These are phyloP conservation scores for Fusarium sublunatum DNA, from an alignment of 2,329 filamentous ascomycete genomes.

Conservation along the genomic window DNA sequence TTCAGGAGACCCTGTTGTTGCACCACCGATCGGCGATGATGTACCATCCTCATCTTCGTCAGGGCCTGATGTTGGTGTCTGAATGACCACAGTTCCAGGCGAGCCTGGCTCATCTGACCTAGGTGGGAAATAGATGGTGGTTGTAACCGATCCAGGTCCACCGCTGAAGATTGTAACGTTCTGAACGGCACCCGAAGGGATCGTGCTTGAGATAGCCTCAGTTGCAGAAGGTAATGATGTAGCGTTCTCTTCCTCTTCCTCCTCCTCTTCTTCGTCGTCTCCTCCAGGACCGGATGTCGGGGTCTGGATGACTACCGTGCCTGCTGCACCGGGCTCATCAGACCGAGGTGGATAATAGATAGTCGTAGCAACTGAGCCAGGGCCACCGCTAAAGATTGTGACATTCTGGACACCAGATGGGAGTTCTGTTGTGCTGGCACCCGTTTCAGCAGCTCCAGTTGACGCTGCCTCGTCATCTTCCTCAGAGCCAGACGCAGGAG, in stretches of 20 bases:
- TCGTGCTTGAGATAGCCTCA: background rate
- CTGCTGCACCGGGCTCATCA: background rate
- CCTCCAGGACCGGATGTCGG: slow-evolving; percentile 4
- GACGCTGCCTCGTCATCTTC: background rate
- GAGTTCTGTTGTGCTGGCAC: background rate
- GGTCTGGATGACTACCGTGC: slow-evolving; percentile 11
- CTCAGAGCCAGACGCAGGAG: background rate
- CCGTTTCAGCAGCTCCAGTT: background rate
- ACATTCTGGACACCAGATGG: background rate
- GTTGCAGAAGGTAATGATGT: background rate
- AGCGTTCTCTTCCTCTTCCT: no score
- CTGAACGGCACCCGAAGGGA: background rate
- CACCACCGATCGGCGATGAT: background rate
- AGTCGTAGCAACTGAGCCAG: slow-evolving; percentile 4
- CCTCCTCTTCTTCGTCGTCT: no score
- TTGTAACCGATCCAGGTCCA: background rate
- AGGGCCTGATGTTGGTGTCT: slow-evolving; percentile 13
- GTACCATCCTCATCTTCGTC: background rate
- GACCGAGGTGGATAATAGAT: slow-evolving; percentile 14
- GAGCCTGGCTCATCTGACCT: background rate
- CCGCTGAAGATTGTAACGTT: slow-evolving; percentile 4
- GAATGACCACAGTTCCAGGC: slow-evolving; percentile 6
- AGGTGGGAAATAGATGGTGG: slow-evolving; percentile 6
- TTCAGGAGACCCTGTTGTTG: background rate
- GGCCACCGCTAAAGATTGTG: slow-evolving; percentile 8